Evolutionary conservation across 129 eudicot genomes (phyloP).

Genomic region (Apium graveolens): DNA sequence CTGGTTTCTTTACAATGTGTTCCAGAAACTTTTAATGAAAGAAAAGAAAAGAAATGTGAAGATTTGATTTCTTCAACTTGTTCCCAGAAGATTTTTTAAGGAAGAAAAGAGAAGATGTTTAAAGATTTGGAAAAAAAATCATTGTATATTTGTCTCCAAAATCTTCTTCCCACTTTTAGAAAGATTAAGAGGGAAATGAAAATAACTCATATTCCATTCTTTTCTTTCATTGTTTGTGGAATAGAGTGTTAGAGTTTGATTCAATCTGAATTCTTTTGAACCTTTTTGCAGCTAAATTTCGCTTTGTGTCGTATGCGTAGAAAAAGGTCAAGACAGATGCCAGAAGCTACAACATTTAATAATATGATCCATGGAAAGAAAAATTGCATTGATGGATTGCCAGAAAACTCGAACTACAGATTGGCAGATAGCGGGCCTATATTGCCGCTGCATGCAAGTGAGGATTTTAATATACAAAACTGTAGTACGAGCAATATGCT

Average conservation of each 20-base stretch:
- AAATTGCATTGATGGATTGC: slow-evolving; percentile 49
- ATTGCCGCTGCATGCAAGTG: slow-evolving; percentile 44
- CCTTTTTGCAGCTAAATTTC: slow-evolving; percentile 51
- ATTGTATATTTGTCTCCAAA: too few relatives aligned
- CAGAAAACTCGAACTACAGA: slow-evolving; percentile 46
- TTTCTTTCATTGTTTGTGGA: too few relatives aligned
- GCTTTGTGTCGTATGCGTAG: slow-evolving; percentile 41
- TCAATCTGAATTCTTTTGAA: slow-evolving; percentile 12
- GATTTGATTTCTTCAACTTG: too few relatives aligned
- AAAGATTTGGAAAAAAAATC: too few relatives aligned
- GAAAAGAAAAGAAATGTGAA: too few relatives aligned
- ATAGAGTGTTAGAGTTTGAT: not conserved
- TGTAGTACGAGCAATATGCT: slow-evolving; percentile 40
- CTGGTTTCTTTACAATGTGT: too few relatives aligned
- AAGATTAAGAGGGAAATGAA: too few relatives aligned
- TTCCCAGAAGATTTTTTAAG: too few relatives aligned
- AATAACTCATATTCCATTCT: too few relatives aligned
- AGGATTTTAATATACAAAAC: slow-evolving; percentile 45
- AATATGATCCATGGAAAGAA: slow-evolving; percentile 56
- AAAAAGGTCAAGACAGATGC: slow-evolving; percentile 57
- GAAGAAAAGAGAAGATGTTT: too few relatives aligned
- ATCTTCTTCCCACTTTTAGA: too few relatives aligned
- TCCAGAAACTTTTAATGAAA: too few relatives aligned
- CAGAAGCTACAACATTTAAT: slow-evolving; percentile 41
- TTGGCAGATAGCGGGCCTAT: slow-evolving; percentile 32